phyloP scores from a whole-genome alignment of 495 filamentous ascomycete genomes.

The Hypoxylon subgilvum region DNA sequence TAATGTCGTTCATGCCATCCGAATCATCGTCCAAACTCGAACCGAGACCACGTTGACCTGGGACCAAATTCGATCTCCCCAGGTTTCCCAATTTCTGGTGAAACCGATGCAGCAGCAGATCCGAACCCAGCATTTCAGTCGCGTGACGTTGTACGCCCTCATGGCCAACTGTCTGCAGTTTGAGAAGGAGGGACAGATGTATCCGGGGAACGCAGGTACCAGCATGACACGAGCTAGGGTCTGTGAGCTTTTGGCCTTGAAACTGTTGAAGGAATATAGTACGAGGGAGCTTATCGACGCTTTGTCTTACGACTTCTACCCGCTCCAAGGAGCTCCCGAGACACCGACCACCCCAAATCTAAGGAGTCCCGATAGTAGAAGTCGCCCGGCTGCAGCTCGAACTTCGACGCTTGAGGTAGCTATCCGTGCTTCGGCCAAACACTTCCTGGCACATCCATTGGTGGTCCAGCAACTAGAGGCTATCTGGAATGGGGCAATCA shows the following conservation, averaged over 20 bases:
- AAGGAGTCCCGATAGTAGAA: slow-evolving; percentile 35
- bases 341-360: slow-evolving; percentile 49
- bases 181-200: slow-evolving; percentile 78
- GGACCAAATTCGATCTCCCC: slow-evolving; percentile 92
- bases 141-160: slow-evolving; percentile 84
- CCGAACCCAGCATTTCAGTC: slow-evolving; percentile 76
- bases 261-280: slow-evolving; percentile 84
- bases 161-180: slow-evolving; percentile 95
- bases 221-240: slow-evolving; percentile 83
- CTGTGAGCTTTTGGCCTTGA: slow-evolving; percentile 89
- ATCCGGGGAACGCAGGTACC: slow-evolving; percentile 81
- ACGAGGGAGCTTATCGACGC: slow-evolving; percentile 90
- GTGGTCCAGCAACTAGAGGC: slow-evolving; percentile 92
- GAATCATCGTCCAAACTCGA: slow-evolving; percentile 76
- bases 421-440: slow-evolving; percentile 86
- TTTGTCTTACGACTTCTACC: slow-evolving; percentile 91
- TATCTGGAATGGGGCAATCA: slow-evolving; percentile 93
- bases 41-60: slow-evolving; percentile 93
- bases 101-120: slow-evolving; percentile 90
- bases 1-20: slow-evolving; percentile 85
- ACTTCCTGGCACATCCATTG: slow-evolving; percentile 85
- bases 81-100: slow-evolving; percentile 92
- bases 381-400: slow-evolving; percentile 63
- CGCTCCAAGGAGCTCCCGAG: slow-evolving; percentile 74
- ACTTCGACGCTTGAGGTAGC: slow-evolving; percentile 90